Evolutionary conservation across 208 protist genomes (phyloP).

Genomic region (Naegleria fowleri): DNA sequence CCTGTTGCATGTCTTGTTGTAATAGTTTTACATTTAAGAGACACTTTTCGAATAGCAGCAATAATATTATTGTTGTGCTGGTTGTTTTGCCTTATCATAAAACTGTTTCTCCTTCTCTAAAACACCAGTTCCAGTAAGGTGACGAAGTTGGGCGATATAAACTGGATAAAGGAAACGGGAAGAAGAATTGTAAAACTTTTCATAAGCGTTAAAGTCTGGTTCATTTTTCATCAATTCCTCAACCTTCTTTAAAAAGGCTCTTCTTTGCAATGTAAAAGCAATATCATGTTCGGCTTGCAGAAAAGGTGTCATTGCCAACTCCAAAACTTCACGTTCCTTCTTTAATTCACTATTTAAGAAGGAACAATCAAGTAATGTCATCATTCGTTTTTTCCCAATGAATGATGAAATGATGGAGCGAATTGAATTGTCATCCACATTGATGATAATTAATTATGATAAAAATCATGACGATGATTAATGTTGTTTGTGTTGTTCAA

Average conservation of each 20-base stretch:
- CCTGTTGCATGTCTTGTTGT: too few species aligned
- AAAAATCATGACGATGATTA: too few species aligned
- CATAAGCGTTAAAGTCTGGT: not conserved
- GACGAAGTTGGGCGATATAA: not conserved
- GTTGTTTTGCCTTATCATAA: not conserved
- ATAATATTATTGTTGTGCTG: not conserved
- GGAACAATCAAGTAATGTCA: not conserved
- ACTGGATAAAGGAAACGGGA: not conserved
- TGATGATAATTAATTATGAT: too few species aligned
- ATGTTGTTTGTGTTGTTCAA: too few species aligned
- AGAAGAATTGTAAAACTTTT: conserved; percentile 9
- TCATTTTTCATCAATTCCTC: not conserved
- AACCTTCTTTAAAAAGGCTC: not conserved
- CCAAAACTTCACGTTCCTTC: not conserved
- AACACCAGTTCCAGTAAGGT: not conserved
- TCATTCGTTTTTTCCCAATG: not conserved
- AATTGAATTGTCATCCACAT: too few species aligned
- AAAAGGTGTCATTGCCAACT: not conserved
- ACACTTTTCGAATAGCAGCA: too few species aligned
- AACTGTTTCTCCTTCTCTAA: not conserved
- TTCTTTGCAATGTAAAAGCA: not conserved
- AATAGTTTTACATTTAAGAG: too few species aligned
- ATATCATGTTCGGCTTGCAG: not conserved
- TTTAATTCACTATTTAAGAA: not conserved
- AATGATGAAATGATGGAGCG: too few species aligned